phyloP scores from a whole-genome alignment of 1,139 yeast species.

The Suhomyces yuchorum region DNA sequence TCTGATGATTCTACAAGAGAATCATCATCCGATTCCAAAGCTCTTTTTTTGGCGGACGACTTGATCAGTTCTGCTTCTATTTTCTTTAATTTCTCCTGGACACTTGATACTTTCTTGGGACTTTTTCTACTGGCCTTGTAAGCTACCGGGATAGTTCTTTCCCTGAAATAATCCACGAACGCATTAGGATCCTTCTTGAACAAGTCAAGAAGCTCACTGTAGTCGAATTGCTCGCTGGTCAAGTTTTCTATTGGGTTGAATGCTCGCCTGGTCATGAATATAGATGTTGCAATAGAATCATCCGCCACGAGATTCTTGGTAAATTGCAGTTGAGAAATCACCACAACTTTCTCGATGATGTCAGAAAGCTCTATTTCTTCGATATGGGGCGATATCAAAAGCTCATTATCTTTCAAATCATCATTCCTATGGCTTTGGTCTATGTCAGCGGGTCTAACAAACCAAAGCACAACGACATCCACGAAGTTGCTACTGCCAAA shows the following conservation, averaged over 20 bases:
- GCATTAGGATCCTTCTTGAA: slow-evolving; percentile 27
- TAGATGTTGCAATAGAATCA: slow-evolving; percentile 28
- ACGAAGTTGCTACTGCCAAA: slow-evolving; percentile 43
- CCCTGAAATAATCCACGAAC: slow-evolving; percentile 25
- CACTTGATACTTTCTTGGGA: slow-evolving; percentile 6
- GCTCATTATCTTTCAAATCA: slow-evolving; percentile 25
- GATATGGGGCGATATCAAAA: slow-evolving; percentile 44
- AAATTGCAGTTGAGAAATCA: slow-evolving; percentile 33
- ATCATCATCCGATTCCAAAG: slow-evolving; percentile 4
- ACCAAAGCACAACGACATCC: slow-evolving; percentile 43
- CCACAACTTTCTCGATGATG: slow-evolving; percentile 35
- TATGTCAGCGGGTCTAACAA: slow-evolving; percentile 21
- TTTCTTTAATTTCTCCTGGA: slow-evolving; percentile 13
- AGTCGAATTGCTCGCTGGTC: slow-evolving; percentile 40
- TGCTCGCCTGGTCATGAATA: slow-evolving; percentile 43
- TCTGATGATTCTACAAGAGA: slow-evolving; percentile 2
- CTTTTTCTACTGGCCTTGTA: slow-evolving; percentile 16
- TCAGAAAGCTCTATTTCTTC: slow-evolving; percentile 34
- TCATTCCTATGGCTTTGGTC: not conserved
- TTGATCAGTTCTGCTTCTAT: not conserved
- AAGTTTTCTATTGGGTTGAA: slow-evolving; percentile 35
- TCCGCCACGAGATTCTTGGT: slow-evolving; percentile 27
- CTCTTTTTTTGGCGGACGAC: not conserved
- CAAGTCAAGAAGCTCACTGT: slow-evolving; percentile 26
- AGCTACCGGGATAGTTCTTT: slow-evolving; percentile 29